These are phyloP conservation scores for Rheum nobile DNA, from an alignment of 148 eudicot species.

Conservation along the genomic window DNA sequence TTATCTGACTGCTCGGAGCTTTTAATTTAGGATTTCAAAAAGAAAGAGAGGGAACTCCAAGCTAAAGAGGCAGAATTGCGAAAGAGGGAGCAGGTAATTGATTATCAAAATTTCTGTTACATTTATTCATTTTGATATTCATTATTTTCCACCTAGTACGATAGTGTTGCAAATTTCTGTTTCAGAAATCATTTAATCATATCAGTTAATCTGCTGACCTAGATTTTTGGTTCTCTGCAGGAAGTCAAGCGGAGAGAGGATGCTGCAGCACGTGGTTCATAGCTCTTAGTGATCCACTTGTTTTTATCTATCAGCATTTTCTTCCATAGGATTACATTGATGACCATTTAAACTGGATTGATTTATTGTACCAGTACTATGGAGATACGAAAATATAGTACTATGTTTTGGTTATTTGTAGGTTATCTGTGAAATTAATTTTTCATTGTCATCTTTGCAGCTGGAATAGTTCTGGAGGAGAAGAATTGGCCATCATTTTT, in stretches of 20 bases:
- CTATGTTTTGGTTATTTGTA: neutral
- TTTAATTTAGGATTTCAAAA: conserved; percentile 54
- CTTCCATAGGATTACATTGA: neutral
- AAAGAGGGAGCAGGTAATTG: conserved; percentile 73
- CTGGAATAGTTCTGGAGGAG: conserved; percentile 79
- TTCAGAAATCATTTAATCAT: neutral
- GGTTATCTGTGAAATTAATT: neutral
- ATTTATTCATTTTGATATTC: neutral
- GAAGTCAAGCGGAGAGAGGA: conserved; percentile 75
- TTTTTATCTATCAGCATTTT: neutral
- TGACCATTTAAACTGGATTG: neutral
- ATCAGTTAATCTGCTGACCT: neutral
- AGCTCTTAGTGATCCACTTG: neutral
- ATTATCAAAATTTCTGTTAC: neutral
- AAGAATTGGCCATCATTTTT: conserved; percentile 96
- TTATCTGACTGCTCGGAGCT: conserved; percentile 2
- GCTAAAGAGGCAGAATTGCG: conserved; percentile 81
- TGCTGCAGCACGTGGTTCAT: conserved; percentile 72
- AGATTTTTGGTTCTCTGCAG: conserved; percentile 35
- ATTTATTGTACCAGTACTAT: neutral
- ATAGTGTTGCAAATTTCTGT: neutral
- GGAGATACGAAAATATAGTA: neutral
- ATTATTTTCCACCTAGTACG: neutral
- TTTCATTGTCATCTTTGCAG: conserved; percentile 30
- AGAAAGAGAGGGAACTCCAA: conserved; percentile 81